These are phyloP conservation scores for Talaromyces atroroseus DNA, from an alignment of 2,329 filamentous ascomycete genomes.

Conservation along the genomic window DNA sequence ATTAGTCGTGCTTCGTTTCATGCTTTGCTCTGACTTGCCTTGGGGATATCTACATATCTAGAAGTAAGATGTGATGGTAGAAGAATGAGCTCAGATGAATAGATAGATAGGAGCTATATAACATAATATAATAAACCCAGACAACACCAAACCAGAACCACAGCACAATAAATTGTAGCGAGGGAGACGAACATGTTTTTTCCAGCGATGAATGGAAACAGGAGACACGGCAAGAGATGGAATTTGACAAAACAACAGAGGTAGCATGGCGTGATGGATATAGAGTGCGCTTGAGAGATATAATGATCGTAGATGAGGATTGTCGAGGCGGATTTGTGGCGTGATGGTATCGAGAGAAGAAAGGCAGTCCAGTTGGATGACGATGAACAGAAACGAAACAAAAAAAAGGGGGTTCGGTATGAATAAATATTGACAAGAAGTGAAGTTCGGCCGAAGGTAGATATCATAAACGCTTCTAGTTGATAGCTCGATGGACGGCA, in stretches of 20 bases:
- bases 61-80: not conserved
- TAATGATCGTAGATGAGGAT: not conserved
- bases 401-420: not conserved
- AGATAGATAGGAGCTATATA: not conserved
- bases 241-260: not conserved
- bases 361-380: not conserved
- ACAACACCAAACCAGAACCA: not conserved
- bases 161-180: not conserved
- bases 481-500: not conserved
- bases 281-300: not conserved
- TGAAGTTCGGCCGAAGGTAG: not conserved
- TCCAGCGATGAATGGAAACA: not conserved
- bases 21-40: no score
- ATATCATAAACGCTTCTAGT: not conserved
- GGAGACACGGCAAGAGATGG: not conserved
- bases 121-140: not conserved
- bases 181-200: not conserved
- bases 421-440: slow-evolving; percentile 9
- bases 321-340: not conserved
- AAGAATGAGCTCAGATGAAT: not conserved
- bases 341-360: not conserved
- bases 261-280: not conserved
- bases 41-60: no score
- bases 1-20: no score
- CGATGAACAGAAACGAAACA: slow-evolving; percentile 1